Evolutionary conservation across 148 eudicot genomes (phyloP).

Genomic region (Silene conica): DNA sequence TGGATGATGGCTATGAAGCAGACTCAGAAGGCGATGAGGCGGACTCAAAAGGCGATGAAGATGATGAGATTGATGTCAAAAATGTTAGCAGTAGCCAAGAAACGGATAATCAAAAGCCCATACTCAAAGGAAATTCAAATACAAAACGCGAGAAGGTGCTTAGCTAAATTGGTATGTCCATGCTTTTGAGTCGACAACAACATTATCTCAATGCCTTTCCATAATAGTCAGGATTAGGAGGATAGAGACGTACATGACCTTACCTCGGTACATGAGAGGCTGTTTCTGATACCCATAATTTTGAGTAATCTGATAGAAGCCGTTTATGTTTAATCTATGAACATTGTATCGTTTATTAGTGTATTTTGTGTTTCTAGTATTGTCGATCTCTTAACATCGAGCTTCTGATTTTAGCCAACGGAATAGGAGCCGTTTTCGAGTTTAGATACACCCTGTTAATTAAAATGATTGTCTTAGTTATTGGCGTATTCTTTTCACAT

Average conservation of each 20-base stretch:
- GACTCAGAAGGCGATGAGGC: slow-evolving; percentile 32
- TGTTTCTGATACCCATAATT: neutral
- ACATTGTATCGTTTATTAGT: neutral
- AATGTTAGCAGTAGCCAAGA: slow-evolving; percentile 16
- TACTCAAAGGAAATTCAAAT: neutral
- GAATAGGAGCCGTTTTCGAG: neutral
- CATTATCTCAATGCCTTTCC: neutral
- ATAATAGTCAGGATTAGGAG: neutral
- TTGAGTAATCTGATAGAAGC: neutral
- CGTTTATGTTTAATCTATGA: neutral
- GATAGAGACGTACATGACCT: neutral
- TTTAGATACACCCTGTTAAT: too few relatives aligned
- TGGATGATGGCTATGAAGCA: slow-evolving; percentile 30
- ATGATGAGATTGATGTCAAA: slow-evolving; percentile 26
- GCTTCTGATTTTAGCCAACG: neutral
- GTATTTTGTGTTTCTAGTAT: neutral
- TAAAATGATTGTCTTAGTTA: too few relatives aligned
- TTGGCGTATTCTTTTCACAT: too few relatives aligned
- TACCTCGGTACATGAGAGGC: neutral
- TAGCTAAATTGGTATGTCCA: slow-evolving; percentile 6
- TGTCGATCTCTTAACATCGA: neutral
- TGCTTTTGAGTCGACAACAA: neutral
- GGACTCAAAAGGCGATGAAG: slow-evolving; percentile 33
- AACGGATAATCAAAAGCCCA: slow-evolving; percentile 2
- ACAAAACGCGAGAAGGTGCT: slow-evolving; percentile 21